These are phyloP conservation scores for Plasmodium coatneyi DNA, from an alignment of 169 alveolate genomes.

Conservation along the genomic window DNA sequence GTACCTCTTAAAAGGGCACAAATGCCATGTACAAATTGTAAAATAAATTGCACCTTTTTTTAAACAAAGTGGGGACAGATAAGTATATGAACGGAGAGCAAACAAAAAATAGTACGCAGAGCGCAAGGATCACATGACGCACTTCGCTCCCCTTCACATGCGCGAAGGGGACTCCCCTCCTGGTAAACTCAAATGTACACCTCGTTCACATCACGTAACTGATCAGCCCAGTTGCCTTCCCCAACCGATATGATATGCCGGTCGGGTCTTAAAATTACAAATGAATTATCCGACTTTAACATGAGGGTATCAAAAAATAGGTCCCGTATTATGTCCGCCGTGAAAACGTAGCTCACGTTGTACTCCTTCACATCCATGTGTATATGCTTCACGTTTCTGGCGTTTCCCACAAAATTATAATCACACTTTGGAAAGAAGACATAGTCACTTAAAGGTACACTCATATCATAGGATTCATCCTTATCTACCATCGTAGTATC, in stretches of 20 bases:
- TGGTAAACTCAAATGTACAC: conserved; percentile 21
- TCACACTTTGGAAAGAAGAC: background rate
- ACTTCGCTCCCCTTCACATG: background rate
- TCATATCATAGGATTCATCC: background rate
- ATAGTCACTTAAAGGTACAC: background rate
- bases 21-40: background rate
- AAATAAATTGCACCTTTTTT: background rate
- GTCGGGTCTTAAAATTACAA: conserved; percentile 72
- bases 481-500: background rate
- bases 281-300: conserved; percentile 35
- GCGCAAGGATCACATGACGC: background rate
- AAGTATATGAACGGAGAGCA: background rate
- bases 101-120: background rate
- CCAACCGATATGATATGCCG: conserved; percentile 63
- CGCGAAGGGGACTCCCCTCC: background rate
- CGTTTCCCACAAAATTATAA: background rate
- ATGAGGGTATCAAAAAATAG: conserved; percentile 37
- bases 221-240: conserved; percentile 15
- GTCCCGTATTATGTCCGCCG: conserved; percentile 46
- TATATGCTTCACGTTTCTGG: conserved; percentile 8
- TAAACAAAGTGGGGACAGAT: background rate
- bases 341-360: conserved; percentile 33
- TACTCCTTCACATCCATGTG: conserved; percentile 6
- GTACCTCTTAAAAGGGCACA: background rate
- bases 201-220: conserved; percentile 17